A percentile compares a stretch with the other conserved stretches of the same genome.
These are phyloP conservation scores for Hygrophila difformis DNA, from an alignment of 257 asterid species.

Conservation along the genomic window DNA sequence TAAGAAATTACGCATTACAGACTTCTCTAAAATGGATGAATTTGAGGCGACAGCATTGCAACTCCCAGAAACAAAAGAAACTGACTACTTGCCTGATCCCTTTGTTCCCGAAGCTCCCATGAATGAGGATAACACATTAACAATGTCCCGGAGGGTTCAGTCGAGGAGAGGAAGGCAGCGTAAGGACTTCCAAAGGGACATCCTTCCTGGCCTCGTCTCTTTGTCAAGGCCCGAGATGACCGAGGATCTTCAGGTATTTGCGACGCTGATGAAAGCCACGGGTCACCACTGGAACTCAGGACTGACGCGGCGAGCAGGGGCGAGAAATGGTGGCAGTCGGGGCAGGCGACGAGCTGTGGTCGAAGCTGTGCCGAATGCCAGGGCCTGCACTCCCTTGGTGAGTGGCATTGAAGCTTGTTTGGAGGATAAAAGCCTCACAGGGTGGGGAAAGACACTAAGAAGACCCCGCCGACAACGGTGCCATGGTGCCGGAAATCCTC, in stretches of 20 bases:
- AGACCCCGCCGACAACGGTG: conserved; percentile 88
- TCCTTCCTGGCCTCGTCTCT: conserved; percentile 75
- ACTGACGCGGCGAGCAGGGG: conserved; percentile 56
- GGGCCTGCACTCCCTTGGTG: conserved; percentile 27
- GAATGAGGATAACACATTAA: conserved; percentile 33
- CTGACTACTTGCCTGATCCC: conserved; percentile 70
- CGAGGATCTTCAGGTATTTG: conserved; percentile 80
- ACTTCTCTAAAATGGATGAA: conserved; percentile 41
- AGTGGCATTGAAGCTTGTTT: conserved; percentile 42
- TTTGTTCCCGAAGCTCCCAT: conserved; percentile 38
- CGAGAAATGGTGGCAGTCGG: conserved; percentile 51
- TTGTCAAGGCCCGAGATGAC: conserved; percentile 76
- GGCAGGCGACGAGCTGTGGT: conserved; percentile 53
- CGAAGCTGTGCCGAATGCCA: conserved; percentile 25
- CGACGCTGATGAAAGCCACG: conserved; percentile 82
- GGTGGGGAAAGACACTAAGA: conserved; percentile 95
- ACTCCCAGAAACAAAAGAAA: conserved; percentile 51
- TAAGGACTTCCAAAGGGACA: conserved; percentile 85
- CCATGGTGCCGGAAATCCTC: conserved; percentile 48
- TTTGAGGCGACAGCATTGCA: conserved; percentile 74
- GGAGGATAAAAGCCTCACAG: conserved; percentile 77
- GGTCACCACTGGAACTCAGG: conserved; percentile 70
- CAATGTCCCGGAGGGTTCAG: conserved; percentile 65
- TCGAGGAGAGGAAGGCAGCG: conserved; percentile 86
- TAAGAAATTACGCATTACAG: conserved; percentile 18